Evolutionary conservation across 2,329 filamentous ascomycete genomes (phyloP).

Genomic region (Verticillium albo-atrum): DNA sequence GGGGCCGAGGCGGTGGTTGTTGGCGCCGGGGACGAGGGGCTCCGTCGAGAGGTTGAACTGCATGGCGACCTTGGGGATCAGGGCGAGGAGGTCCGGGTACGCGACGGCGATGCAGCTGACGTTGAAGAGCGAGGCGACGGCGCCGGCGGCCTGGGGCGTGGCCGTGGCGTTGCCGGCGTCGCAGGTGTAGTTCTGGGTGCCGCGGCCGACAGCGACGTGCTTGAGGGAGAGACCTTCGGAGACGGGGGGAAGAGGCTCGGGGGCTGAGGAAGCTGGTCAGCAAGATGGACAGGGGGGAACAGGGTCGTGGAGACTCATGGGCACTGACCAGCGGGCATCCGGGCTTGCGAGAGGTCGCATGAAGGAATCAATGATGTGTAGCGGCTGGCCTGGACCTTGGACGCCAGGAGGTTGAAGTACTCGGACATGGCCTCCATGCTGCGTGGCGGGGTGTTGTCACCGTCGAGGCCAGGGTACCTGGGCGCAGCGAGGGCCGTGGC

Average conservation of each 20-base stretch:
- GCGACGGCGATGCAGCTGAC: conserved; percentile 72
- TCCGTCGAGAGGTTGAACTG: conserved; percentile 52
- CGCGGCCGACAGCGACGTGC: conserved; percentile 57
- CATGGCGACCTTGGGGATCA: conserved; percentile 64
- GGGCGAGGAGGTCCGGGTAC: conserved; percentile 61
- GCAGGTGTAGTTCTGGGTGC: conserved; percentile 86
- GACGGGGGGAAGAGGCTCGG: conserved; percentile 56
- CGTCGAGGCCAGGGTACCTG: conserved; percentile 36
- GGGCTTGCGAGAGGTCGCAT: conserved; percentile 51
- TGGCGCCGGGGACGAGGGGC: conserved; percentile 8
- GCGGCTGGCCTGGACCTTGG: conserved; percentile 47
- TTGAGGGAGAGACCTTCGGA: conserved; percentile 52
- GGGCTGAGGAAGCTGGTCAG: conserved; percentile 35
- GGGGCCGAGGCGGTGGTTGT: conserved; percentile 38
- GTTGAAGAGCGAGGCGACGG: conserved; percentile 82
- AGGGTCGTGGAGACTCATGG: neutral
- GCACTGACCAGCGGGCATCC: conserved; percentile 43
- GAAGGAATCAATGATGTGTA: conserved; percentile 32
- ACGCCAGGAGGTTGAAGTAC: conserved; percentile 57
- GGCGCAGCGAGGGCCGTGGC: conserved; percentile 40
- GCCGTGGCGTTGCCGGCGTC: conserved; percentile 53
- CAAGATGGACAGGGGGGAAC: conserved; percentile 3
- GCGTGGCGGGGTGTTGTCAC: conserved; percentile 8
- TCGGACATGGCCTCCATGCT: conserved; percentile 42
- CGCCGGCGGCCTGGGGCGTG: conserved; percentile 63